Conservation (phyloP, 768 basidiomycete genomes). For the Royoungia palumana region DNA sequence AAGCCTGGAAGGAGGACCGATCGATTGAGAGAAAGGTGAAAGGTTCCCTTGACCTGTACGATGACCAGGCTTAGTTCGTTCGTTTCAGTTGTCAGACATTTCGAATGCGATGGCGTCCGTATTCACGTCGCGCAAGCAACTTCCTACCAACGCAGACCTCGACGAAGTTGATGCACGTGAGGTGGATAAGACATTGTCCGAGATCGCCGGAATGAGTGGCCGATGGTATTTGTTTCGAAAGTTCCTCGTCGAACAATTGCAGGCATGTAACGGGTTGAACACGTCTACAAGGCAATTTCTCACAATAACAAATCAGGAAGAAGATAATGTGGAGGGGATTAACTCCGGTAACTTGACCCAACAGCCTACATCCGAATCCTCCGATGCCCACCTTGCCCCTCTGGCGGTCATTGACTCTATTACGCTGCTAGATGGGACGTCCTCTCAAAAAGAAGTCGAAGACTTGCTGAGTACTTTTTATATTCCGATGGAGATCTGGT, state of each 20-base stretch:
- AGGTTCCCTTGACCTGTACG: background rate
- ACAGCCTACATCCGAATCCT: background rate
- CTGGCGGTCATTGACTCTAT: constrained; percentile 8
- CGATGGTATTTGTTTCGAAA: constrained; percentile 90
- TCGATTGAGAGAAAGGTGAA: constrained; percentile 73
- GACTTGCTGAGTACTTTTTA: constrained; percentile 73
- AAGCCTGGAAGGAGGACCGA: constrained; percentile 91
- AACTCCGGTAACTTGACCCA: constrained; percentile 2
- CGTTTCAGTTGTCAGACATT: constrained; percentile 45
- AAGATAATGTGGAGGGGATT: constrained; percentile 8
- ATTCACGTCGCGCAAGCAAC: constrained; percentile 31
- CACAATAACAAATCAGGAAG: constrained; percentile 15
- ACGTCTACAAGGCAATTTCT: background rate
- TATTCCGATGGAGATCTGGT: constrained; percentile 90
- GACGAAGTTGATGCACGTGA: constrained; percentile 83
- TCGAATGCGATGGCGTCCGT: constrained; percentile 37
- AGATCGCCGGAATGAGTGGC: constrained; percentile 85
- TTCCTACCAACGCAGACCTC: constrained; percentile 32
- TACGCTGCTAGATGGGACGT: constrained; percentile 43
- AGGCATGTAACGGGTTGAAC: constrained; percentile 38
- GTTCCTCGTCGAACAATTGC: constrained; percentile 74
- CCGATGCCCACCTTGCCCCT: background rate
- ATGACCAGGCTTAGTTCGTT: background rate
- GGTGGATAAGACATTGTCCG: constrained; percentile 86
- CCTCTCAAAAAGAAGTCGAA: constrained; percentile 59